These are phyloP conservation scores for Picea sitchensis DNA, from an alignment of 75 land plant genomes.

Conservation along the genomic window DNA sequence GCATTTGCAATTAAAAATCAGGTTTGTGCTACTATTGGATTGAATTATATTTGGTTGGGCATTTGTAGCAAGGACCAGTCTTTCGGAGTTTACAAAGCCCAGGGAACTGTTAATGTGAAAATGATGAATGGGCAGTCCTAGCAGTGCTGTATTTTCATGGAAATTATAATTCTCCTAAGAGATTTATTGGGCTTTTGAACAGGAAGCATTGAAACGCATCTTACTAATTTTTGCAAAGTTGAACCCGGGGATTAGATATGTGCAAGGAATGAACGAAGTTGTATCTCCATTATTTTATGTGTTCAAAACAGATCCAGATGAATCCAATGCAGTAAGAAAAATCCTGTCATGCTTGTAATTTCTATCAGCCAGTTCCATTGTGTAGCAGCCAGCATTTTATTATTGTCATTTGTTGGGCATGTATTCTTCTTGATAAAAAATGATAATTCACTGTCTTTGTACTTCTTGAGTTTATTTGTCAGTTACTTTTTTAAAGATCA, in stretches of 20 bases:
- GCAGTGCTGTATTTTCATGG: slow-evolving; percentile 28
- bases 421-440: neutral
- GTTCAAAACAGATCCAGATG: slow-evolving; percentile 79
- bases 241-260: slow-evolving; percentile 96
- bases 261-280: slow-evolving; percentile 99
- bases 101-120: slow-evolving; percentile 35
- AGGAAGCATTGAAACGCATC: slow-evolving; percentile 82
- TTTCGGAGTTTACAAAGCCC: slow-evolving; percentile 34
- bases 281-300: slow-evolving; percentile 92
- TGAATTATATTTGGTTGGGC: slow-evolving; percentile 11
- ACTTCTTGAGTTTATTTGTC: neutral
- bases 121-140: slow-evolving; percentile 32
- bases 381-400: neutral
- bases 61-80: slow-evolving; percentile 22
- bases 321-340: slow-evolving; percentile 56
- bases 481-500: neutral
- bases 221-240: slow-evolving; percentile 90
- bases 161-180: neutral
- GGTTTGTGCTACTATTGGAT: slow-evolving; percentile 25
- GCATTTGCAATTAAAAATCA: slow-evolving; percentile 68
- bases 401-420: neutral
- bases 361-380: neutral
- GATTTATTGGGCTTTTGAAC: slow-evolving; percentile 13
- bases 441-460: neutral
- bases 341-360: neutral